phyloP scores from a whole-genome alignment of 805 yeast species.

The Suhomyces faveliae region DNA sequence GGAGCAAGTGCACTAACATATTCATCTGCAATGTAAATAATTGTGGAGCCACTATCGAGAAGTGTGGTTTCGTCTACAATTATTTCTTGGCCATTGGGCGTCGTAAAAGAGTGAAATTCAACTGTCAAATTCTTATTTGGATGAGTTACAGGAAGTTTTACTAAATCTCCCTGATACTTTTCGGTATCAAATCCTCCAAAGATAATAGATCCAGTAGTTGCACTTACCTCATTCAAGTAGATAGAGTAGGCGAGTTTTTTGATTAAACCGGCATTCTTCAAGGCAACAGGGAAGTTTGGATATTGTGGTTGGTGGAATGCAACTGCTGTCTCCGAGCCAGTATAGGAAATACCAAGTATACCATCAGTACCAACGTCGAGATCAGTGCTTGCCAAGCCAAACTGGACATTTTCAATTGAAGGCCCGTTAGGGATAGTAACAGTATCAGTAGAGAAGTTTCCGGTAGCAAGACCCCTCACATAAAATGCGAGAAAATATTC shows the following conservation, averaged over 20 bases:
- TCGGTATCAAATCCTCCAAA: slow-evolving; percentile 73
- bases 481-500: slow-evolving; percentile 2
- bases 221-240: slow-evolving; percentile 46
- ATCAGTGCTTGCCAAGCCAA: slow-evolving; percentile 9
- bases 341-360: slow-evolving; percentile 9
- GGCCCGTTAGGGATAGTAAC: slow-evolving; percentile 8
- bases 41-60: too few relatives aligned
- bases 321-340: not conserved
- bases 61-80: too few relatives aligned
- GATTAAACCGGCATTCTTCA: slow-evolving; percentile 37
- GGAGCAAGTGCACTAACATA: too few relatives aligned
- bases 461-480: slow-evolving; percentile 20
- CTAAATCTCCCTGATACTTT: slow-evolving; percentile 52
- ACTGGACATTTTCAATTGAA: slow-evolving; percentile 8
- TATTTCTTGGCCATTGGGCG: too few relatives aligned
- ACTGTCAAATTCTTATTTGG: too few relatives aligned
- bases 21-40: too few relatives aligned
- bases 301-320: not conserved
- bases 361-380: slow-evolving; percentile 11
- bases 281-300: slow-evolving; percentile 16
- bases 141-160: not conserved
- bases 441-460: slow-evolving; percentile 7
- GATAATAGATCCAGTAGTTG: slow-evolving; percentile 51
- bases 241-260: slow-evolving; percentile 58
- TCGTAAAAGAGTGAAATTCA: too few relatives aligned